Percentiles rank a stretch among this genome's conserved stretches.
phyloP scores from a whole-genome alignment of 1,284 basidiomycete species.

The Entoloma clypeatum region DNA sequence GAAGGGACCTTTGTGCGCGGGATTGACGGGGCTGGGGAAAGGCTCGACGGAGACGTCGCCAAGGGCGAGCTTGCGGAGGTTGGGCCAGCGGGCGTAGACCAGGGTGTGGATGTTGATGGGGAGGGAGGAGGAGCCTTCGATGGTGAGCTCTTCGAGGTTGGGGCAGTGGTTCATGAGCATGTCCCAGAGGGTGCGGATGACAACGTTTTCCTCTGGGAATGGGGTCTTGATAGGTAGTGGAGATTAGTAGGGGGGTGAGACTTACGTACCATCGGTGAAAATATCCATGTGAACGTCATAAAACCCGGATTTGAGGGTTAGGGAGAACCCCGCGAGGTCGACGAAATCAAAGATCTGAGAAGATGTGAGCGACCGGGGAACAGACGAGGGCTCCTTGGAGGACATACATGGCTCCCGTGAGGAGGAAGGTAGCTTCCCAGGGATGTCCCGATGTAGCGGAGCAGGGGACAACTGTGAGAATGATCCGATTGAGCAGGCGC shows the following conservation, averaged over 20 bases:
- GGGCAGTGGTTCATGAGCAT: conserved; percentile 64
- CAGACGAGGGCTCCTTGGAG: background rate
- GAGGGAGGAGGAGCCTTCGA: conserved; percentile 53
- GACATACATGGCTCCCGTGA: conserved; percentile 55
- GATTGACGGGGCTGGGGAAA: conserved; percentile 33
- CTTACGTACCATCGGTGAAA: conserved; percentile 50
- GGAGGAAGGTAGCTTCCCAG: conserved; percentile 57
- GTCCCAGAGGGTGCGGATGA: conserved; percentile 51
- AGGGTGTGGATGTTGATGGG: conserved; percentile 36
- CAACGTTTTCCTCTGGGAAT: conserved; percentile 31
- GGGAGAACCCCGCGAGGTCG: conserved; percentile 54
- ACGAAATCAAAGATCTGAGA: conserved; percentile 62
- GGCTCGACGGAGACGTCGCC: conserved; percentile 63
- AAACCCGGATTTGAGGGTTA: conserved; percentile 56
- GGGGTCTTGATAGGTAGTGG: conserved; percentile 1
- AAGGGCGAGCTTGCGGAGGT: conserved; percentile 50
- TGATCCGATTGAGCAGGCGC: conserved; percentile 8
- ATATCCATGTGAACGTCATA: conserved; percentile 54
- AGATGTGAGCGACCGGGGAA: conserved; percentile 1
- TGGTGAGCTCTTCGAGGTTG: conserved; percentile 55
- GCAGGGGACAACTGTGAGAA: conserved; percentile 51
- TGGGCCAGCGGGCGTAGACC: conserved; percentile 56
- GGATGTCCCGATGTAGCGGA: conserved; percentile 55
- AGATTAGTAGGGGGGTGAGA: background rate
- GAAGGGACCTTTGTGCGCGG: conserved; percentile 48